Base-by-base conservation (phyloP, 441 rosid genomes). In the Rhodomyrtus psidioides region DNA sequence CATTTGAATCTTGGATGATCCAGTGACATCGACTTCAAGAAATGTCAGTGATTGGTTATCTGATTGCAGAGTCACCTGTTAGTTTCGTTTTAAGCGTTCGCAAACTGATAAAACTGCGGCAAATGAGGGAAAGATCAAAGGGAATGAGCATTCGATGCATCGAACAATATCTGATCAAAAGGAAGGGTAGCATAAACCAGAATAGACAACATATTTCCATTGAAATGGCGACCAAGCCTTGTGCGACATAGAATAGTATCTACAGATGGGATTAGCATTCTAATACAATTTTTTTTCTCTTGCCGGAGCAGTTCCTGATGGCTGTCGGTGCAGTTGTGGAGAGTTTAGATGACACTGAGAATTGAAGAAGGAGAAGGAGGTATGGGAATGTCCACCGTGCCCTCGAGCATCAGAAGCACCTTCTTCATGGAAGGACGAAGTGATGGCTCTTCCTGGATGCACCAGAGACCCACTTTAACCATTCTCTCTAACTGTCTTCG, bases 391-490 rank as follows among this genome's bases (percentile, higher is more conserved):
- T 89, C 90, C 24, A 85, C 85, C 2, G 85, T 87, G 51, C 92
- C 91, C 84, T 89, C 91, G 59, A 90, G 57, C 91, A 88, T 89
- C 13, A 89, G 44, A 21, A 88, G 62, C 2, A 89, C 90, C 62
- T 82, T 86, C 46, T 86, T 86, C 89, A 91, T 89, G 0, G 90
- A 89, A 70, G 89, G 90, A 12, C 89, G 88, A 19, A 90, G 86
- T 1, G 82, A 56, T 10, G 60, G 60, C 60, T 56, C 60, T 56
- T 56, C 15, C 6, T 10, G 27, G 60, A 56, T 56, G 60, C 60
- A 56, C 60, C 60, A 56, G 3, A 56, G 28, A 56, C 6, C 28
- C 60, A 24, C 60, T 26, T 56, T 56, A 24, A 56, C 60, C 60
- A 56, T 56, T 56, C 60, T 56, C 60, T 26, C 27, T 7, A 26